phyloP scores from a whole-genome alignment of 1,139 yeast genomes.

The Pneumocystis wakefieldiae region DNA sequence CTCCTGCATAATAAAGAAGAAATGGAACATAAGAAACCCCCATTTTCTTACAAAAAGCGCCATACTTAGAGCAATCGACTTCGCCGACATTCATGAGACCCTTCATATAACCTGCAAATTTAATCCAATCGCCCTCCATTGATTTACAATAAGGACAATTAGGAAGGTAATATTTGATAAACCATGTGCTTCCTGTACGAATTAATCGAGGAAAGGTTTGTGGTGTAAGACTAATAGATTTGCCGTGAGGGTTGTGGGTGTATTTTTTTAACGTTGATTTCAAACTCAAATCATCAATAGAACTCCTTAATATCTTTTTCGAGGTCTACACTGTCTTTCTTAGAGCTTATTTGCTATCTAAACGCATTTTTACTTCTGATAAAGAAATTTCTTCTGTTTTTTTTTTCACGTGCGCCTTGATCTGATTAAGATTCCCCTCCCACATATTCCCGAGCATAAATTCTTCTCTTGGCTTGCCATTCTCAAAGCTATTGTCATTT shows the following conservation, averaged over 20 bases:
- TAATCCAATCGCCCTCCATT: constrained; percentile 27
- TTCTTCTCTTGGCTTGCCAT: no score
- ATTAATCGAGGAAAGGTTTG: constrained; percentile 15
- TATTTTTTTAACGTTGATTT: no score
- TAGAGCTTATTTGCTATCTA: no score
- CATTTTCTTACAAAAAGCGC: constrained; percentile 23
- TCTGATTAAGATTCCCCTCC: no score
- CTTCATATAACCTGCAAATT: constrained; percentile 22
- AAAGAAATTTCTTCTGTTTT: no score
- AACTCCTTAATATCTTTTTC: no score
- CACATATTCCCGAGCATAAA: no score
- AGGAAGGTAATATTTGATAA: constrained; percentile 29
- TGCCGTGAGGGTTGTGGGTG: constrained; percentile 16
- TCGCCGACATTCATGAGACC: constrained; percentile 28
- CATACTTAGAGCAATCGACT: constrained; percentile 27
- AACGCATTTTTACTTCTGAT: no score
- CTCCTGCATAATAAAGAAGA: constrained; percentile 23
- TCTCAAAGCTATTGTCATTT: no score
- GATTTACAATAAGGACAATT: constrained; percentile 26
- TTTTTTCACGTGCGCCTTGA: no score
- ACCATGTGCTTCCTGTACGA: constrained; percentile 24
- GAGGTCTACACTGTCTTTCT: no score
- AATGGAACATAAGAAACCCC: constrained; percentile 23
- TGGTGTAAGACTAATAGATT: constrained; percentile 13
- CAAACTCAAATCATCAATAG: no score